Evolutionary conservation across 768 basidiomycete species (phyloP), one percentile per base, ranked within the genome.

Genomic region (Macrolepiota fuliginosa): DNA sequence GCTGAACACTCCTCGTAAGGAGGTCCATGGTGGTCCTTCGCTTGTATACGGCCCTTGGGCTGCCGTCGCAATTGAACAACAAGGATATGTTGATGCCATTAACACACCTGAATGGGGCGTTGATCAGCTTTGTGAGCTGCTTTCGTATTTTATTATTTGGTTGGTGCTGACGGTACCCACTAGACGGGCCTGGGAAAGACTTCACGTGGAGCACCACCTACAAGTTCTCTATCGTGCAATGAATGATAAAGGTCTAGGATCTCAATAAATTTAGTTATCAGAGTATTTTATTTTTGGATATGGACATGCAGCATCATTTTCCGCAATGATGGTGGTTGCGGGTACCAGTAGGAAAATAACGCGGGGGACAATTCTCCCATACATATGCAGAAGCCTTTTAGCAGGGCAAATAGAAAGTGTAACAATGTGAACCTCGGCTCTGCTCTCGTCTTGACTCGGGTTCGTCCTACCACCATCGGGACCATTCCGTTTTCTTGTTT

Each of bases 31-130:
- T 4, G 83, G 82, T 0, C 77, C 81, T 1, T 66, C 66, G 5
- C 62, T 73, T 15, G 74, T 70, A 13, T 84, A 83, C 66, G 73
- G 72, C 2, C 70, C 66, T 37, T 79, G 72, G 65, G 73, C 77
- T 46, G 82, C 80, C 0, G 76, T 84, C 15, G 83, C 81, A 0
- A 78, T 85, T 55, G 83, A 84, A 65, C 83, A 83, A 64, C 75
- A 82, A 65, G 81, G 82, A 7, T 81, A 79, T 63, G 72, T 84
- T 47, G 83, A 79, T 66, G 83, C 83, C 11, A 83, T 85, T 56
- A 82, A 85, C 62, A 82, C 78, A 4, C 83, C 83, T 0, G 78
- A 84, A 67, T 85, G 81, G 81, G 71, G 72, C 17, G 74, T 82
- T 2, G 77, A 84, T 67, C 81, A 83, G 64, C 83, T 84, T 50